Conservation (phyloP, 2,329 filamentous ascomycete genomes). For the Fusarium pseudonygamai region DNA sequence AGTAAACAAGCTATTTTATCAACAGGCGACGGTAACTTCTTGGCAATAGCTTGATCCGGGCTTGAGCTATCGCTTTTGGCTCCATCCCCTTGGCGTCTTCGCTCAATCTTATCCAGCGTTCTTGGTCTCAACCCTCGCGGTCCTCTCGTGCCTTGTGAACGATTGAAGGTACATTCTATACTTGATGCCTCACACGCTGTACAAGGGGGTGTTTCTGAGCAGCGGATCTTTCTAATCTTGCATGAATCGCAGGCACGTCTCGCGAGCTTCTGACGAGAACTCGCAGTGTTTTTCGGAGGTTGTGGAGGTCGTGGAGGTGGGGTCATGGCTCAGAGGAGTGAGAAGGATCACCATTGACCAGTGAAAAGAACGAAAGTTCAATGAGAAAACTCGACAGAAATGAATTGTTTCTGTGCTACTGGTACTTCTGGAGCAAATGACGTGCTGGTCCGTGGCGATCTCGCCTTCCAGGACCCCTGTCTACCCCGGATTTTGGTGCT, state of each 20-base stretch:
- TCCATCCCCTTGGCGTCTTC: conserved; percentile 26
- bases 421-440: conserved; percentile 10
- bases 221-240: conserved; percentile 63
- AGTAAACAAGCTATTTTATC: conserved; percentile 43
- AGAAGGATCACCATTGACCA: not conserved
- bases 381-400: conserved; percentile 1
- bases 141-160: conserved; percentile 54
- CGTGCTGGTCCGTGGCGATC: conserved; percentile 35
- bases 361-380: not conserved
- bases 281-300: conserved; percentile 30
- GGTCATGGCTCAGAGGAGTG: conserved; percentile 20
- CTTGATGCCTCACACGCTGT: conserved; percentile 54
- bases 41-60: not conserved
- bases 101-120: conserved; percentile 54
- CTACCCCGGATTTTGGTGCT: conserved; percentile 28
- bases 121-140: conserved; percentile 57
- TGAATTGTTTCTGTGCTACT: not conserved
- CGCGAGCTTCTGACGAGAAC: conserved; percentile 34
- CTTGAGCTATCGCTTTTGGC: conserved; percentile 10
- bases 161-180: conserved; percentile 62
- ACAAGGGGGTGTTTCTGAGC: conserved; percentile 58
- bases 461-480: conserved; percentile 25
- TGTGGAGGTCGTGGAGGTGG: conserved; percentile 22
- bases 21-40: conserved; percentile 17
- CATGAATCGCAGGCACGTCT: conserved; percentile 60